Conservation (phyloP, 1,284 basidiomycete species). For the Albatrellus sp. region DNA sequence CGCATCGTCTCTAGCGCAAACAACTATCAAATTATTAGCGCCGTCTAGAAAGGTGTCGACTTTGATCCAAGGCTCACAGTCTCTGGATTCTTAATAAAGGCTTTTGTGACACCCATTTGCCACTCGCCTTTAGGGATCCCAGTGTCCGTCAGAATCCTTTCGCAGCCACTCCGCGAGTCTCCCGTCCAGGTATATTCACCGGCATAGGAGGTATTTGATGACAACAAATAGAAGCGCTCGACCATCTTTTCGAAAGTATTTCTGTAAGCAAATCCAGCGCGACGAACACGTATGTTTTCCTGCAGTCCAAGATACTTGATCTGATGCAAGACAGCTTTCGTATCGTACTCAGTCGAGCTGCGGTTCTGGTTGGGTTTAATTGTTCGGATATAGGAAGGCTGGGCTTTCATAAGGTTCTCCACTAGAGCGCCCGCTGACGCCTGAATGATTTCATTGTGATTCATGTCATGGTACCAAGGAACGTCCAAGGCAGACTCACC, state of each 20-base stretch:
- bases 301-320: slow-evolving; percentile 98
- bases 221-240: slow-evolving; percentile 92
- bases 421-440: slow-evolving; percentile 89
- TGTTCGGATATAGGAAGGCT: slow-evolving; percentile 97
- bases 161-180: slow-evolving; percentile 84
- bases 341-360: slow-evolving; percentile 85
- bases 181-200: slow-evolving; percentile 98
- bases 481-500: slow-evolving; percentile 25
- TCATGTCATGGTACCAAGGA: background rate
- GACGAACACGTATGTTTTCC: slow-evolving; percentile 95
- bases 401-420: slow-evolving; percentile 90
- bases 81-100: slow-evolving; percentile 99
- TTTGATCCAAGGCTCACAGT: slow-evolving; percentile 44
- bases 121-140: slow-evolving; percentile 95
- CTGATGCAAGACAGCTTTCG: slow-evolving; percentile 92
- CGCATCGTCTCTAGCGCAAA: slow-evolving; percentile 99
- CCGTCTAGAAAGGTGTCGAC: background rate
- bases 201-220: slow-evolving; percentile 91
- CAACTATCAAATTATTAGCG: slow-evolving; percentile 36
- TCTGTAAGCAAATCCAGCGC: slow-evolving; percentile 95
- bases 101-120: slow-evolving; percentile 99
- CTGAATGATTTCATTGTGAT: slow-evolving; percentile 22
- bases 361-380: slow-evolving; percentile 99
- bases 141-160: slow-evolving; percentile 88
- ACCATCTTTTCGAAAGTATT: slow-evolving; percentile 99